Percentiles rank a stretch among this genome's conserved stretches.
Conservation (phyloP, 2,329 filamentous ascomycete species). For the Aspergillus japonicus region DNA sequence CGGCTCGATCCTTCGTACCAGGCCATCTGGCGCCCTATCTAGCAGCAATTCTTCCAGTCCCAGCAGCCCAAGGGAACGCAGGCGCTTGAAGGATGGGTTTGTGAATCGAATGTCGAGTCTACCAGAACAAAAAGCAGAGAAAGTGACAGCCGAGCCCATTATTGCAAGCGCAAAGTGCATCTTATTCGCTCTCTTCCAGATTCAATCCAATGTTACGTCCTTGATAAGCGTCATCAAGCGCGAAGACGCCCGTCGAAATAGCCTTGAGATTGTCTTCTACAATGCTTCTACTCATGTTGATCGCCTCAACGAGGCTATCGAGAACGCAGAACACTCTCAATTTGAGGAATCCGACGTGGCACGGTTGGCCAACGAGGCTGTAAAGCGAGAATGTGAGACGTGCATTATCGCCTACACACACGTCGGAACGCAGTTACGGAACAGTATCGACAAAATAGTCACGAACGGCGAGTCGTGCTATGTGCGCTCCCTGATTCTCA, state of each 20-base stretch:
- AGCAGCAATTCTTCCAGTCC: slow-evolving; percentile 46
- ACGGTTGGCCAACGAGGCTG: slow-evolving; percentile 38
- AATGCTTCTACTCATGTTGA: slow-evolving; percentile 57
- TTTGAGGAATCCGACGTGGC: slow-evolving; percentile 52
- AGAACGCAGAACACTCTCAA: slow-evolving; percentile 49
- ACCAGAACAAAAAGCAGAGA: slow-evolving; percentile 55
- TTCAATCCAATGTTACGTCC: slow-evolving; percentile 48
- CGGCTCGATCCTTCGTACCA: slow-evolving; percentile 51
- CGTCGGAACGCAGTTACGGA: slow-evolving; percentile 50
- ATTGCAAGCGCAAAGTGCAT: slow-evolving; percentile 58
- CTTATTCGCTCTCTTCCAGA: slow-evolving; percentile 55
- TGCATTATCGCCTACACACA: slow-evolving; percentile 52
- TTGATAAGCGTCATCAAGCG: slow-evolving; percentile 49
- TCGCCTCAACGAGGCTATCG: slow-evolving; percentile 55
- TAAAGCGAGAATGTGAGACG: slow-evolving; percentile 49
- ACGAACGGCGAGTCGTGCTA: slow-evolving; percentile 56
- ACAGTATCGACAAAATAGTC: slow-evolving; percentile 52
- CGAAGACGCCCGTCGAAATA: slow-evolving; percentile 48
- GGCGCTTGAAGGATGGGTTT: slow-evolving; percentile 43
- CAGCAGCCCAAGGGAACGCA: slow-evolving; percentile 44
- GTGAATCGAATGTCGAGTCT: slow-evolving; percentile 57
- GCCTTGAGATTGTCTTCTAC: slow-evolving; percentile 56
- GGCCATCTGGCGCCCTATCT: slow-evolving; percentile 32
- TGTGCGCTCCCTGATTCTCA: slow-evolving; percentile 58
- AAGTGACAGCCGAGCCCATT: slow-evolving; percentile 48